Evolutionary conservation across 73 alveolate genomes (phyloP).

Genomic region (Symbiodinium natans): DNA sequence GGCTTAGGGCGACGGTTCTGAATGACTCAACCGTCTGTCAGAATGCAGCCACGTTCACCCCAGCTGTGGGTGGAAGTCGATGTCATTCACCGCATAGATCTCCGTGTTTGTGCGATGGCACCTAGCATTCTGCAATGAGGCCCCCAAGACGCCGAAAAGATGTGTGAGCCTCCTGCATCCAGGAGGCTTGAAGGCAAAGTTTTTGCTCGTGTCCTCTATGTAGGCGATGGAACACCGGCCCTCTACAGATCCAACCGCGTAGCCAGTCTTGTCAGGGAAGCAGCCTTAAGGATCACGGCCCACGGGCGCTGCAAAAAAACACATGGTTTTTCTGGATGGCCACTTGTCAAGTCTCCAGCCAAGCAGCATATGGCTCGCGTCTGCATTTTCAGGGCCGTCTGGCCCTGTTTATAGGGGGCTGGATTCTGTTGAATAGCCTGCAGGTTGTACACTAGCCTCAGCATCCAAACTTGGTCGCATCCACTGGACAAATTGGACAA

Average conservation of each 20-base stretch:
- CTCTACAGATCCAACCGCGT: conserved; percentile 98
- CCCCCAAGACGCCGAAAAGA: background rate
- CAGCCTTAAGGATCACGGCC: conserved; percentile 85
- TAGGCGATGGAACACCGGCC: conserved; percentile 98
- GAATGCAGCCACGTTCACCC: conserved; percentile 76
- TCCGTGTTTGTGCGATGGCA: conserved; percentile 97
- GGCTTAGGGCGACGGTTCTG: too few species aligned
- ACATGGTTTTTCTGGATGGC: conserved; percentile 97
- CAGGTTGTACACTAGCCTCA: conserved; percentile 81
- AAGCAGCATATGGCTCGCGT: conserved; percentile 94
- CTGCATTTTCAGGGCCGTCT: conserved; percentile 96
- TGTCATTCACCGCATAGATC: conserved; percentile 97
- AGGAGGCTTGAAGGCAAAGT: conserved; percentile 96
- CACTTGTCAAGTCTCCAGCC: conserved; percentile 94
- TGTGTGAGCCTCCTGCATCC: background rate
- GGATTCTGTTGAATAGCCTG: conserved; percentile 92
- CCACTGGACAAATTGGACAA: background rate
- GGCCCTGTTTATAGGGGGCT: conserved; percentile 89
- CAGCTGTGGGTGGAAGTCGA: conserved; percentile 96
- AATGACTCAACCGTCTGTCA: too few species aligned
- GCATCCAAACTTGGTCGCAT: background rate
- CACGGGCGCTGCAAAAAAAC: conserved; percentile 98
- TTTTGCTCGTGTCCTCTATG: conserved; percentile 96
- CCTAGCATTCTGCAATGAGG: background rate
- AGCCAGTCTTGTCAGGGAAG: conserved; percentile 98